These are phyloP conservation scores for Quercus lobata DNA, from an alignment of 331 rosid species.

Conservation along the genomic window DNA sequence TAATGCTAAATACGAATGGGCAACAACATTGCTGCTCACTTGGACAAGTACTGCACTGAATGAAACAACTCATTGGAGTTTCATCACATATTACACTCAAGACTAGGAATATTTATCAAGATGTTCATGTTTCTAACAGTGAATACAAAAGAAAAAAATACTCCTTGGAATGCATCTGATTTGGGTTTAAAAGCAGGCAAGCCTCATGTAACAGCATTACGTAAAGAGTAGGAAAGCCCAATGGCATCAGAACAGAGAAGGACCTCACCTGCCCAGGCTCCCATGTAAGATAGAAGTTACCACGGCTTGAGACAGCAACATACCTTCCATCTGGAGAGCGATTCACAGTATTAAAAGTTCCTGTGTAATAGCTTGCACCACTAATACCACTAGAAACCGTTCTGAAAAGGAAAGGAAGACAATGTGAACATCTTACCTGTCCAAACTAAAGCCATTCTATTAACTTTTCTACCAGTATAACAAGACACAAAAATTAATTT, in stretches of 20 bases:
- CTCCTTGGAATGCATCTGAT: neutral
- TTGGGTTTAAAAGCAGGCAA: neutral
- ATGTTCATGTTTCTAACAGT: neutral
- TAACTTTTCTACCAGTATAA: conserved; percentile 3
- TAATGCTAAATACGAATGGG: no score
- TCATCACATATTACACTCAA: neutral
- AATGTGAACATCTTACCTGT: conserved; percentile 35
- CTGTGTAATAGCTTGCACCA: conserved; percentile 95
- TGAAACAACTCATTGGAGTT: neutral
- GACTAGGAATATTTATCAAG: neutral
- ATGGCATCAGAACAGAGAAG: conserved; percentile 11
- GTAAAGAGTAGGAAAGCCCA: conserved; percentile 5
- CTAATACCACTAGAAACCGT: conserved; percentile 99
- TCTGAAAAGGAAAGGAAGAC: conserved; percentile 59
- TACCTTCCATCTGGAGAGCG: conserved; percentile 94
- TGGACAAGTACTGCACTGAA: no score
- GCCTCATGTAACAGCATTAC: neutral
- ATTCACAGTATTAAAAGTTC: conserved; percentile 86
- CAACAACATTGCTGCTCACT: no score
- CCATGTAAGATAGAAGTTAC: conserved; percentile 97
- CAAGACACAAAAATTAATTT: neutral
- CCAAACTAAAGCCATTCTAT: neutral
- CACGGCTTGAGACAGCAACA: conserved; percentile 98
- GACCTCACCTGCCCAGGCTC: conserved; percentile 94
- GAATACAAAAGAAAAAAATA: no score